Percentiles rank a stretch among this genome's conserved stretches.
Conservation (phyloP, 2,329 filamentous ascomycete genomes). For the Diplodia seriata region DNA sequence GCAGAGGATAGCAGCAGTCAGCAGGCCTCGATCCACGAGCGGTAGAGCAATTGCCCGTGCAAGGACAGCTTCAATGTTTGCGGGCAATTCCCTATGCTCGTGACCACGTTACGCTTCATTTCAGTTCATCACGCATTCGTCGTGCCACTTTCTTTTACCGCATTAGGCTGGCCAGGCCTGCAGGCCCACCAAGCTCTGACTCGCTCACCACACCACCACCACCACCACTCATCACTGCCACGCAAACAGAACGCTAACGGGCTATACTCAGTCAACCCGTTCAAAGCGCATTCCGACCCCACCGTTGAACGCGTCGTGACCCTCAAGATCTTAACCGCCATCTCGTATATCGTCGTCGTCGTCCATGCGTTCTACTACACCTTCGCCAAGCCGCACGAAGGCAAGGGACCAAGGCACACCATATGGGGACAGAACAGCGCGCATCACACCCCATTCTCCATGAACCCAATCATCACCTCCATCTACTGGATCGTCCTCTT, state of each 20-base stretch:
- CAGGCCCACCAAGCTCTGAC: background rate
- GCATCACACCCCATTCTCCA: slow-evolving; percentile 74
- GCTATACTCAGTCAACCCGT: slow-evolving; percentile 70
- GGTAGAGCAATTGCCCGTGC: background rate
- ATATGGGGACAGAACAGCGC: slow-evolving; percentile 78
- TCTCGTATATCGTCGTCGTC: slow-evolving; percentile 78
- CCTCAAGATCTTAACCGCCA: slow-evolving; percentile 77
- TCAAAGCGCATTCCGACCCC: slow-evolving; percentile 73
- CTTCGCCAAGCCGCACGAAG: slow-evolving; percentile 68
- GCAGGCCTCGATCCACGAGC: background rate
- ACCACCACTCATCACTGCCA: background rate
- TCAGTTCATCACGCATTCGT: background rate
- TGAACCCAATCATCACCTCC: slow-evolving; percentile 68
- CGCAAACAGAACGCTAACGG: slow-evolving; percentile 1
- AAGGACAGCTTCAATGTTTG: background rate
- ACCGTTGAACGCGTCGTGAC: slow-evolving; percentile 66
- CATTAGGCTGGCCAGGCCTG: background rate
- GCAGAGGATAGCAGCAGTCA: background rate
- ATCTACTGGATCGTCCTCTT: slow-evolving; percentile 84
- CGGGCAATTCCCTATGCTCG: background rate
- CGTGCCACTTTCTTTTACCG: background rate
- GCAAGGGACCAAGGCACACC: slow-evolving; percentile 58
- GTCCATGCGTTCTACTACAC: slow-evolving; percentile 78
- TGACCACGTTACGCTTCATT: background rate
- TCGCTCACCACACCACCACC: background rate